Evolutionary conservation across 768 basidiomycete genomes (phyloP).

Genomic region (Trichaptum fuscoviolaceum): DNA sequence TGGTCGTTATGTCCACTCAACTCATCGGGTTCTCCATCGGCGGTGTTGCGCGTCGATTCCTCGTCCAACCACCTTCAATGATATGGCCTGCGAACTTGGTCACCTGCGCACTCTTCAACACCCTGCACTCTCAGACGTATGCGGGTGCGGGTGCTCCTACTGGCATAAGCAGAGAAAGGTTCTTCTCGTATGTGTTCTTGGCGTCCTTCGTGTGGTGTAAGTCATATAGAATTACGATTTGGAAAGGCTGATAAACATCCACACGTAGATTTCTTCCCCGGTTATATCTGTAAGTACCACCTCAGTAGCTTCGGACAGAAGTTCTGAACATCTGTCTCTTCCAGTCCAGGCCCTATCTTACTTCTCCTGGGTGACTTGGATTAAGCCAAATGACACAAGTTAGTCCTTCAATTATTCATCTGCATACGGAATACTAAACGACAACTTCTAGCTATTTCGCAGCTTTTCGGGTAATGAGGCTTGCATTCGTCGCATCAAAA

Average conservation of each 20-base stretch:
- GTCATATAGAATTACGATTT: conserved; percentile 12
- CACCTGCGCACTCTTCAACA: conserved; percentile 67
- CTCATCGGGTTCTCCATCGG: conserved; percentile 55
- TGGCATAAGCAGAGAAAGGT: conserved; percentile 53
- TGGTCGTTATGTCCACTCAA: conserved; percentile 68
- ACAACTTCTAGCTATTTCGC: not conserved
- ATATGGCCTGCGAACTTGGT: conserved; percentile 75
- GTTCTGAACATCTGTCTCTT: not conserved
- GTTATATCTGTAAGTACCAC: conserved; percentile 43
- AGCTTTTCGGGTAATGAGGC: not conserved
- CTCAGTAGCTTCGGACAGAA: conserved; percentile 14
- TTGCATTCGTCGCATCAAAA: not conserved
- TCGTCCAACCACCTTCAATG: conserved; percentile 62
- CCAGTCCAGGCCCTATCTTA: conserved; percentile 46
- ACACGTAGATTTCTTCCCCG: conserved; percentile 48
- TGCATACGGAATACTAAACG: conserved; percentile 18
- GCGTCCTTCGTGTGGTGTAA: conserved; percentile 39
- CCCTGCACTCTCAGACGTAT: conserved; percentile 58
- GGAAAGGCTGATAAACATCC: not conserved
- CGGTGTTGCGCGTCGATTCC: conserved; percentile 56
- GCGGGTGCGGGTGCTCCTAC: conserved; percentile 49
- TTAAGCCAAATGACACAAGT: conserved; percentile 44
- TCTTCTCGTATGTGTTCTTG: conserved; percentile 51
- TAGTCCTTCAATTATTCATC: conserved; percentile 7
- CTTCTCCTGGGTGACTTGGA: conserved; percentile 52